Conservation (phyloP, 108 stramenopile species). For the Aurantiochytrium sp. region DNA sequence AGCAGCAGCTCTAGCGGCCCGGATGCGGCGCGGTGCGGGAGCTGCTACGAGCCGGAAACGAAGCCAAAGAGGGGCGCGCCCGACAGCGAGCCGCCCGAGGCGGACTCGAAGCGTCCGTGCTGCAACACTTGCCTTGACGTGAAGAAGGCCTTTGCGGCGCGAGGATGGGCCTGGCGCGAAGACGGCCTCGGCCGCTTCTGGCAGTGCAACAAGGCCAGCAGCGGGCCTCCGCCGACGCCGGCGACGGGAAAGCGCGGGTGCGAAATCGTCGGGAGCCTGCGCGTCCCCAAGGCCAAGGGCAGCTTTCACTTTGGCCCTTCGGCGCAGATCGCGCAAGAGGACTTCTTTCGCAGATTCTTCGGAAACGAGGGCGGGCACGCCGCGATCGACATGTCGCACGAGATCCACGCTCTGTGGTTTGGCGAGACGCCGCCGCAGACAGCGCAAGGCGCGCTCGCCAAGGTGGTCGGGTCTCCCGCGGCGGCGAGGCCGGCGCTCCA, state of each 20-base stretch:
- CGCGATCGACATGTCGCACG: background rate
- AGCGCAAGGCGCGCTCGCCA: background rate
- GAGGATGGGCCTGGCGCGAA: slow-evolving; percentile 16
- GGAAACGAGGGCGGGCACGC: no score
- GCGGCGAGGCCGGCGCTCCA: background rate
- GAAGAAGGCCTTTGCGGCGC: background rate
- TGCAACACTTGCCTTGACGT: background rate
- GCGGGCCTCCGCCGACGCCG: background rate
- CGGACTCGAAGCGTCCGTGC: background rate
- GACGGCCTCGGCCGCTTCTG: background rate
- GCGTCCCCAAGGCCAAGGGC: slow-evolving; percentile 16
- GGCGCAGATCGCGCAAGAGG: background rate
- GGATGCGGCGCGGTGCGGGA: no score
- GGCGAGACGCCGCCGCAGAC: background rate
- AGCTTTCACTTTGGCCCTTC: slow-evolving; percentile 29
- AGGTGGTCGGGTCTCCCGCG: background rate
- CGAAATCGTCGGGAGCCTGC: background rate
- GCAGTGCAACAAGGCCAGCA: background rate
- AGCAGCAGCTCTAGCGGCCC: no score
- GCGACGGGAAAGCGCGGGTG: background rate
- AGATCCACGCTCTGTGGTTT: background rate
- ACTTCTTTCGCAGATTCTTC: background rate
- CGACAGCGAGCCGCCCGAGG: no score
- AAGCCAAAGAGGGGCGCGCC: no score
- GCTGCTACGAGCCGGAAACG: no score